Base-by-base conservation (phyloP, 176 grass and related monocot genomes). In the Carex pumila region DNA sequence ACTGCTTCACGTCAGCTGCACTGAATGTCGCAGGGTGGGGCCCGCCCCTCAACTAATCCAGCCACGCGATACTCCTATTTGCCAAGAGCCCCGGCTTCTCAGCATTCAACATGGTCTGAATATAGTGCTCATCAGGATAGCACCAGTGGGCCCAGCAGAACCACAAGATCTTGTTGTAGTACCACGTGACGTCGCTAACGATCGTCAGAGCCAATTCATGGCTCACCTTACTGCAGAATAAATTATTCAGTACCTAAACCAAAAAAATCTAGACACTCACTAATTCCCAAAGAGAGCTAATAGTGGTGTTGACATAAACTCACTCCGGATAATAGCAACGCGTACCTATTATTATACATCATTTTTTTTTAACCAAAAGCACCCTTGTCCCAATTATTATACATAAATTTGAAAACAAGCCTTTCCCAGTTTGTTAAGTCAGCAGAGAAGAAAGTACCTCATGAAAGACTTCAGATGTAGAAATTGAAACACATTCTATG, bases 51-150 rank as follows among this genome's bases (percentile, higher is more conserved):
- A 89, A 98, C 92, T 92, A 98, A 70, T 98, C 95, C 7, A 92
- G 89, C 89, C 89, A 98, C 29, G 86, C 90, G 71, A 94, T 32
- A 31, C 89, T 98, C 72, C 95, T 94, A 57, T 98, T 94, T 18
- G 95, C 90, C 64, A 98, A 81, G 58, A 85, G 84, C 2, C 84
- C 76, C 0, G 95, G 92, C 11, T 90, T 84, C 90, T 94, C 90
- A 53, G 89, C 92, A 1, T 82, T 78, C 32, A 98, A 86, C 89
- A 94, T 89, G 30, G 92, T 98, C 59, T 89, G 90, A 85, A 98
- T 88, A 85, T 98, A 98, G 52, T 98, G 95, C 31, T 98, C 95
- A 47, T 94, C 95, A n/a, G 94, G 90, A 14, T 97, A 98, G 79
- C 92, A 94, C 50, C 50, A 78, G 81, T 88, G 79, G 36, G 90